phyloP scores from a whole-genome alignment of 1,284 basidiomycete species.

The Athelia sp. region DNA sequence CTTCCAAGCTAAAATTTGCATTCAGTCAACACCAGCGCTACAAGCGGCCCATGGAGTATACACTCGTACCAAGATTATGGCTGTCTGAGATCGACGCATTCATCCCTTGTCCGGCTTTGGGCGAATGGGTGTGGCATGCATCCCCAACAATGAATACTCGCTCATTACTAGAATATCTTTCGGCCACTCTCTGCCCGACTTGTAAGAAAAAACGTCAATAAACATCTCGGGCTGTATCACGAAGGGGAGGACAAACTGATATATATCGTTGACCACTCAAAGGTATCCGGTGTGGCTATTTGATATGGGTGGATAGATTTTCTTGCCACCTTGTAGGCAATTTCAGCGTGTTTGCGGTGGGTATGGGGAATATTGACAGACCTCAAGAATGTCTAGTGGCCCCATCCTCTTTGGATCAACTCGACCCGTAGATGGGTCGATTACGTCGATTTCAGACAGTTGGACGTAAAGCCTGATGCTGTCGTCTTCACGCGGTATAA shows the following conservation, averaged over 20 bases:
- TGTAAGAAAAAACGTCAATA: neutral
- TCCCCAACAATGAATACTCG: slow-evolving; percentile 81
- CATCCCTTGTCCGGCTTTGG: slow-evolving; percentile 72
- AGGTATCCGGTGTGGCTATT: slow-evolving; percentile 47
- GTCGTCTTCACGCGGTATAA: slow-evolving; percentile 74
- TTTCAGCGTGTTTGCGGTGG: neutral
- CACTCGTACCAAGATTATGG: slow-evolving; percentile 34
- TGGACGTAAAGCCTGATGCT: slow-evolving; percentile 75
- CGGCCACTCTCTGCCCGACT: slow-evolving; percentile 76
- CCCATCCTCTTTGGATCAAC: slow-evolving; percentile 62
- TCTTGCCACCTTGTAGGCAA: slow-evolving; percentile 44
- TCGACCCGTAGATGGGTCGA: slow-evolving; percentile 46
- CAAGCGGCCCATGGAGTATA: neutral
- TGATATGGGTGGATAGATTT: slow-evolving; percentile 67
- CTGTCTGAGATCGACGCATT: slow-evolving; percentile 57
- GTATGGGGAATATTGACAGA: slow-evolving; percentile 17
- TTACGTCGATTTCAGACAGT: slow-evolving; percentile 45
- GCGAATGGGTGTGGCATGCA: slow-evolving; percentile 82
- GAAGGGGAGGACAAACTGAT: slow-evolving; percentile 39
- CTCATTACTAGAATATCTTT: slow-evolving; percentile 58
- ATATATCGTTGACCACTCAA: slow-evolving; percentile 83
- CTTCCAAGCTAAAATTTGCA: slow-evolving; percentile 43
- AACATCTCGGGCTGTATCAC: slow-evolving; percentile 2
- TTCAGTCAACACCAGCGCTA: neutral
- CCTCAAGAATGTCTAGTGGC: slow-evolving; percentile 59